Evolutionary conservation across 2,329 filamentous ascomycete genomes (phyloP).

Genomic region (Canariomyces notabilis): DNA sequence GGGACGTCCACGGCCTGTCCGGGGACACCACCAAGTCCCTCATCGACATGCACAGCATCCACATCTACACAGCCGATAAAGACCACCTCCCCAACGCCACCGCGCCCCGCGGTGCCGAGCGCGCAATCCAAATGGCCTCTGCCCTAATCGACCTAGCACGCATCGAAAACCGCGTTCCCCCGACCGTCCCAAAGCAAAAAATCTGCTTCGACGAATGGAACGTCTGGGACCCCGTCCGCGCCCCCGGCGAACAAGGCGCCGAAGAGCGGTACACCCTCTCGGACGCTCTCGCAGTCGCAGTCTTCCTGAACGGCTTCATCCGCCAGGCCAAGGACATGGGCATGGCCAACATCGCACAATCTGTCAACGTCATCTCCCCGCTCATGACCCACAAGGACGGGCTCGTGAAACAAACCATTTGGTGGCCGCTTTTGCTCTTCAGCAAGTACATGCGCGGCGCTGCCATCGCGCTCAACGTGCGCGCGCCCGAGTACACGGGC

Average conservation of each 20-base stretch:
- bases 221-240: constrained; percentile 70
- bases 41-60: constrained; percentile 75
- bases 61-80: constrained; percentile 65
- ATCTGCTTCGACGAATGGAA: constrained; percentile 88
- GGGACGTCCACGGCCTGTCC: constrained; percentile 34
- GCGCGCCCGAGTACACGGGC: constrained; percentile 59
- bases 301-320: constrained; percentile 73
- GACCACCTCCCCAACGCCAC: constrained; percentile 47
- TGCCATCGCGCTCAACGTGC: constrained; percentile 62
- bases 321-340: constrained; percentile 65
- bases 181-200: constrained; percentile 55
- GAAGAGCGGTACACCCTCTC: constrained; percentile 72
- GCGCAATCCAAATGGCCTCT: constrained; percentile 66
- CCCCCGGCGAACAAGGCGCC: constrained; percentile 65
- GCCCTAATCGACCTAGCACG: constrained; percentile 67
- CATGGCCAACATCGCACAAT: constrained; percentile 76
- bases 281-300: constrained; percentile 67
- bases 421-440: constrained; percentile 69
- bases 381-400: constrained; percentile 65
- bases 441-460: constrained; percentile 68
- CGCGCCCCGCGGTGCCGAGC: constrained; percentile 64
- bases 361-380: constrained; percentile 72
- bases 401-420: constrained; percentile 65
- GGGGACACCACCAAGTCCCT: constrained; percentile 9
- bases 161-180: constrained; percentile 60